Evolutionary conservation across 106 monocot genomes (phyloP).

Genomic region (Ottelia alismoides): DNA sequence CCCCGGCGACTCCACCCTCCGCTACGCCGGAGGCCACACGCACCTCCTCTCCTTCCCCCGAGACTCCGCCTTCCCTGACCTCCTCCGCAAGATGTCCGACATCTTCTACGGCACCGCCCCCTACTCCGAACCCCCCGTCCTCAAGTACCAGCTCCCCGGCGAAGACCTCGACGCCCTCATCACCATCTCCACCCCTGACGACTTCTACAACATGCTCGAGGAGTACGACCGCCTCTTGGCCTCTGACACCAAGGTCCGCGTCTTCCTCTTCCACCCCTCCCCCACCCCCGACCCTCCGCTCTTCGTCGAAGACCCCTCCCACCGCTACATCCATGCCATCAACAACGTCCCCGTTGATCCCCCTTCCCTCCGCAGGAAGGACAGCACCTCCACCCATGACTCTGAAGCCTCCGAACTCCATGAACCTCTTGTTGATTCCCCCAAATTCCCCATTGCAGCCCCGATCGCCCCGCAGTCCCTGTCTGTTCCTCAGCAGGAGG

Average conservation of each 20-base stretch:
- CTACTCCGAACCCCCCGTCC: slow-evolving; percentile 17
- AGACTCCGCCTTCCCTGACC: slow-evolving; percentile 27
- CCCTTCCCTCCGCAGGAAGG: too few species aligned
- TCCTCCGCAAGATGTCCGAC: slow-evolving; percentile 41
- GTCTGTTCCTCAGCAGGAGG: slow-evolving; percentile 15
- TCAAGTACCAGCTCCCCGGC: slow-evolving; percentile 82
- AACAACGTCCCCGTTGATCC: too few species aligned
- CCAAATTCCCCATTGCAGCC: not conserved
- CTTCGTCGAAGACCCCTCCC: too few species aligned
- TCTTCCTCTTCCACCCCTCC: slow-evolving; percentile 29
- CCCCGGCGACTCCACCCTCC: slow-evolving; percentile 55
- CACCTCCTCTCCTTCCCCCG: slow-evolving; percentile 52
- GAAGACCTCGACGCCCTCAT: slow-evolving; percentile 84
- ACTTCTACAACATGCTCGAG: slow-evolving; percentile 94
- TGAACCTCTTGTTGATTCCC: too few species aligned
- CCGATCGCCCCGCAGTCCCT: not conserved
- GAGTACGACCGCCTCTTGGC: slow-evolving; percentile 59
- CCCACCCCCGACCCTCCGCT: slow-evolving; percentile 4
- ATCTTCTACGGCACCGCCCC: slow-evolving; percentile 26
- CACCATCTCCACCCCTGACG: slow-evolving; percentile 63
- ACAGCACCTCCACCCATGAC: too few species aligned
- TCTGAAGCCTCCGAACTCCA: too few species aligned
- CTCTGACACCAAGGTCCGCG: slow-evolving; percentile 48
- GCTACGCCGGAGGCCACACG: slow-evolving; percentile 78
- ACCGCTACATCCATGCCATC: too few species aligned